Evolutionary conservation across 2,329 filamentous ascomycete species (phyloP), one percentile per base, ranked within the genome.

Genomic region (Fusarium nisikadoi): DNA sequence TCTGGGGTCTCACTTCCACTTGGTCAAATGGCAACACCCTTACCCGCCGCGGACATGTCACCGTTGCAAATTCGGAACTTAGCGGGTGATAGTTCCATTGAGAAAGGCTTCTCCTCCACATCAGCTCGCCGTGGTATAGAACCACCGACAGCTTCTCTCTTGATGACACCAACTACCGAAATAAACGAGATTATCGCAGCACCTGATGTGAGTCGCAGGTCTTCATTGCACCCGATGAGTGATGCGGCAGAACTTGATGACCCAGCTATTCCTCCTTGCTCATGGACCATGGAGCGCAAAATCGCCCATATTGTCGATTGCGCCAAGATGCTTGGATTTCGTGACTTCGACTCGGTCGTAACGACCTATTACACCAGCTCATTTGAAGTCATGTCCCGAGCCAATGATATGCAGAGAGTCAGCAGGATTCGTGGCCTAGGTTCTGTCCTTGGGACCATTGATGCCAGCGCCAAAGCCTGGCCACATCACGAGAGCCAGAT

Each of bases 21-120:
- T 5, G 45, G 14, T 13, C 14, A 23, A 12, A 5, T 23, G 27
- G 23, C 13, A 23, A 9, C 7, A 7, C 10, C 45, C 3, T 8
- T 33, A 3, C 2, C 20, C 7, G 4, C 9, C 14, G 14, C 20
- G 23, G 4, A 12, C 10, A 11, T 33, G 4, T 6, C 29, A 49
- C 10, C 20, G 7, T 13, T 17, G 29, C 45, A 8, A 8, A 23
- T 11, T 1, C 45, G 11, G 6, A 6, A 49, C 29, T 10, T 16
- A 20, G 9, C 29, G 8, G 14, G 20, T 5, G 14, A 31, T 11
- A 23, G 10, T 23, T 6, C 14, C 9, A 14, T 11, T 12, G 23
- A n/a, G 8, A 49, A 9, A n/a, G 14, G 3, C 12, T 13, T 11
- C 20, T 4, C 6, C 9, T 3, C 11, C 1, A 3, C 20, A 14